Percentiles rank a stretch among this genome's conserved stretches.
phyloP scores from a whole-genome alignment of 1,284 basidiomycete genomes.

The Boletus hoseneyae region DNA sequence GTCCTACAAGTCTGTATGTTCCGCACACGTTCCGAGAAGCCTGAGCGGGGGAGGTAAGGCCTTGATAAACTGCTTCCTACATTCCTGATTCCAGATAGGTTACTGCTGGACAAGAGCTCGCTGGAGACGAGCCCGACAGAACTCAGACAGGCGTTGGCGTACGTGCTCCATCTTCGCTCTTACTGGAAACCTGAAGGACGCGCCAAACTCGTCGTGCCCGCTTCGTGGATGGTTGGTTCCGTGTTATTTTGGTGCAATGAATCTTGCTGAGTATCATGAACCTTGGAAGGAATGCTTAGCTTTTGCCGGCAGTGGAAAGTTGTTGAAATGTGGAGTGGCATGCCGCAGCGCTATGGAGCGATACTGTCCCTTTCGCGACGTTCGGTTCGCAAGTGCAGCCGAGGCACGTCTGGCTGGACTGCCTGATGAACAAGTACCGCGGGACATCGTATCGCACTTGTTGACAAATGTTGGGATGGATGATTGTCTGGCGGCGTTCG shows the following conservation, averaged over 20 bases:
- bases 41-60: slow-evolving; percentile 12
- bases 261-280: not conserved
- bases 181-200: slow-evolving; percentile 20
- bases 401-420: not conserved
- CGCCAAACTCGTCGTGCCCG: slow-evolving; percentile 22
- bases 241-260: not conserved
- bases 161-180: slow-evolving; percentile 24
- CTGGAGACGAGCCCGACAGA: slow-evolving; percentile 17
- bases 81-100: slow-evolving; percentile 11
- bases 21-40: not conserved
- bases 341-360: not conserved
- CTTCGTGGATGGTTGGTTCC: slow-evolving; percentile 25
- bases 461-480: slow-evolving; percentile 7
- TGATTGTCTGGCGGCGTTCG: slow-evolving; percentile 1
- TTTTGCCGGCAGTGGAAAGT: not conserved
- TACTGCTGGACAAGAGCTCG: slow-evolving; percentile 6
- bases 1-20: slow-evolving; percentile 6
- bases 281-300: slow-evolving; percentile 13
- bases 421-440: slow-evolving; percentile 12
- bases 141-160: slow-evolving; percentile 19
- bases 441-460: slow-evolving; percentile 11
- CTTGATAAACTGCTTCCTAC: not conserved
- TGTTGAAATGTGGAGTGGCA: not conserved
- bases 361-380: slow-evolving; percentile 18
- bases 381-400: slow-evolving; percentile 15